phyloP scores from a whole-genome alignment of 768 basidiomycete genomes.

The Melanogaster broomeanus region DNA sequence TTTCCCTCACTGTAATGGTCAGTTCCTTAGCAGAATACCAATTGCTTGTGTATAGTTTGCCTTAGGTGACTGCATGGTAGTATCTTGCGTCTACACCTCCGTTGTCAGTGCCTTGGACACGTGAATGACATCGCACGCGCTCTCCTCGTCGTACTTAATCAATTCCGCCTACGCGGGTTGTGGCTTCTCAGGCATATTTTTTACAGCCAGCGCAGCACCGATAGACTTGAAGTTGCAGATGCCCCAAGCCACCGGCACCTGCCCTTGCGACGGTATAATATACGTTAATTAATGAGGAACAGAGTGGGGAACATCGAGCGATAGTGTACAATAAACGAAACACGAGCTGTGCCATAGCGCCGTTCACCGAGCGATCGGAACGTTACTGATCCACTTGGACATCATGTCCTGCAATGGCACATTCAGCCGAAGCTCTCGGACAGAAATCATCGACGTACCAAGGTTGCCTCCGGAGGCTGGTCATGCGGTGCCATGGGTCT shows the following conservation, averaged over 20 bases:
- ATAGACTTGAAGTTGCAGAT: not conserved
- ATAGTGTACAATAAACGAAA: not conserved
- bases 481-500: conserved; percentile 47
- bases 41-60: no score
- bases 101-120: no score
- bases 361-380: not conserved
- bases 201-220: no score
- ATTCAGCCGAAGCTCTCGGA: not conserved
- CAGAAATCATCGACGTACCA: conserved; percentile 20
- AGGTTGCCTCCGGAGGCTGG: conserved; percentile 48
- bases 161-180: no score
- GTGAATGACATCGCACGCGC: no score
- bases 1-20: no score
- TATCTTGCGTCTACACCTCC: no score
- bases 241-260: no score
- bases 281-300: not conserved
- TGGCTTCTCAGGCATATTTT: no score
- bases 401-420: conserved; percentile 1
- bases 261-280: not conserved
- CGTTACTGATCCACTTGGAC: not conserved
- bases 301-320: not conserved
- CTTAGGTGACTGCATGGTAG: no score
- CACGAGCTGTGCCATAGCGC: not conserved
- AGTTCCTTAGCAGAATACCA: no score
- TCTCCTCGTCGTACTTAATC: no score